Percentiles rank a stretch among this genome's conserved stretches.
Evolutionary conservation across 2,329 filamentous ascomycete genomes (phyloP).

Genomic region (Cytospora schulzeri): DNA sequence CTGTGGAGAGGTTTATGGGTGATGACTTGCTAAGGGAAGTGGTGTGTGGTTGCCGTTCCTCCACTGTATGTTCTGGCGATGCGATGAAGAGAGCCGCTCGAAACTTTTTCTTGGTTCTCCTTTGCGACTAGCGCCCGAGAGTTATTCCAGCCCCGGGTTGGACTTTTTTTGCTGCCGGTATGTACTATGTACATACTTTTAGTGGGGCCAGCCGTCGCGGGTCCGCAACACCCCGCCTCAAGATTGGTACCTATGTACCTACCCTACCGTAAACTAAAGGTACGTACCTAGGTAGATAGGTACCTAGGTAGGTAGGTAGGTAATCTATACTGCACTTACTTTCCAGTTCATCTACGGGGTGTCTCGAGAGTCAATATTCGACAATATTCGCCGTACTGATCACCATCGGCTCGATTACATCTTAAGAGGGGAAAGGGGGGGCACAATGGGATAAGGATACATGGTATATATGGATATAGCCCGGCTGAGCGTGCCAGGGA

Average conservation of each 20-base stretch:
- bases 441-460: neutral
- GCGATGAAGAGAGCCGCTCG: conserved; percentile 7
- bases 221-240: neutral
- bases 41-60: neutral
- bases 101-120: conserved; percentile 22
- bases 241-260: neutral
- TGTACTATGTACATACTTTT: neutral
- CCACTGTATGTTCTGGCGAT: neutral
- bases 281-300: neutral
- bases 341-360: too few relatives aligned
- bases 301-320: neutral
- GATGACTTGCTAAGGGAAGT: neutral
- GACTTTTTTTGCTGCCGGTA: neutral
- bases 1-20: neutral
- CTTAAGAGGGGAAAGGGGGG: too few relatives aligned
- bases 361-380: too few relatives aligned
- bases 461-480: too few relatives aligned
- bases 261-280: neutral
- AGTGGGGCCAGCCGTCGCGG: neutral
- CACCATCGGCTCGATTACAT: too few relatives aligned
- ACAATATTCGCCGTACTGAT: too few relatives aligned
- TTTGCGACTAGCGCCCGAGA: conserved; percentile 23
- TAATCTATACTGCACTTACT: too few relatives aligned
- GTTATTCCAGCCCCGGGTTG: conserved; percentile 26
- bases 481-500: too few relatives aligned